Percentiles rank a stretch among this genome's conserved stretches.
Conservation (phyloP, 176 grass and related monocot species). For the Aegilops tauschii region DNA sequence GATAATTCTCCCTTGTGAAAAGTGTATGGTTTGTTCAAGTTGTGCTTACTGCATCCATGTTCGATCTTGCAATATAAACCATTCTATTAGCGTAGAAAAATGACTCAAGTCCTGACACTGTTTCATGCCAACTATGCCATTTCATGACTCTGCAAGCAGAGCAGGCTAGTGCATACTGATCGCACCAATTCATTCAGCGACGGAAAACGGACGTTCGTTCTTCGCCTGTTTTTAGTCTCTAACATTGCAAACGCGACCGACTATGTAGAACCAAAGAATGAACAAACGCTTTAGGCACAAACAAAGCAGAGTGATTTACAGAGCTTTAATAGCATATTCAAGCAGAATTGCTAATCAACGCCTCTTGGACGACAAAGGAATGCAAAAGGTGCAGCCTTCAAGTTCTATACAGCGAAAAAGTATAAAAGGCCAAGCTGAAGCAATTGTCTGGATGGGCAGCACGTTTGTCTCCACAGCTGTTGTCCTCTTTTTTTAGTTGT, state of each 20-base stretch:
- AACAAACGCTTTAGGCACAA: neutral
- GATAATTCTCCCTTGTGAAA: neutral
- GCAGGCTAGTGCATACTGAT: neutral
- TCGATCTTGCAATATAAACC: neutral
- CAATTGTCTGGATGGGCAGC: constrained; percentile 9
- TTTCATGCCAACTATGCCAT: neutral
- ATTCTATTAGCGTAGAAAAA: neutral
- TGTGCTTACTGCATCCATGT: constrained; percentile 16
- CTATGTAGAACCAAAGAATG: constrained; percentile 5
- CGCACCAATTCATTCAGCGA: neutral
- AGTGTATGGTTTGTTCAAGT: neutral
- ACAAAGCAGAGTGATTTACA: neutral
- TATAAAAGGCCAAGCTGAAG: neutral
- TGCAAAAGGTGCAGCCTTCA: neutral
- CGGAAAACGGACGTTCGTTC: neutral
- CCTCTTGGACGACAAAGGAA: neutral
- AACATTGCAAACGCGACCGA: neutral
- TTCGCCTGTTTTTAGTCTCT: neutral
- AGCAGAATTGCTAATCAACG: neutral
- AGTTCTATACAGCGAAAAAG: neutral
- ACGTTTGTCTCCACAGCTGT: constrained; percentile 21
- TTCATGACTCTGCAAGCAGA: neutral
- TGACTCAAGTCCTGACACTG: neutral
- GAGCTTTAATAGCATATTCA: neutral
- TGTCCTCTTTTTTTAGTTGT: constrained; percentile 22